Evolutionary conservation across 495 filamentous ascomycete genomes (phyloP).

Genomic region (Aspergillus sclerotiicarbonarius): DNA sequence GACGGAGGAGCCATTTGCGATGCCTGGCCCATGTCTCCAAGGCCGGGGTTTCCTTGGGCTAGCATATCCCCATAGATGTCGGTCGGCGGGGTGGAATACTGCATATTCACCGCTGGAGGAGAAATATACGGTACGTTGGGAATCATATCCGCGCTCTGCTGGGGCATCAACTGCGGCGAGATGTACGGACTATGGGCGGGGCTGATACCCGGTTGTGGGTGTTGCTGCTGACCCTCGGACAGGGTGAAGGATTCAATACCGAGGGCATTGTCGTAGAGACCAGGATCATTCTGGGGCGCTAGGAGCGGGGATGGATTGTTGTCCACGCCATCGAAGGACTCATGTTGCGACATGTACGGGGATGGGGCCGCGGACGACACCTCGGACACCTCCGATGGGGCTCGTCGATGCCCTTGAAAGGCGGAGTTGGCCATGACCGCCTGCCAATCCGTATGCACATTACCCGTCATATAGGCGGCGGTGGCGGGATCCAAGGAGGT

Average conservation of each 20-base stretch:
- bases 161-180: constrained; percentile 77
- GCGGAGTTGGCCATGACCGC: constrained; percentile 58
- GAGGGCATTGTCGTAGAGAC: constrained; percentile 72
- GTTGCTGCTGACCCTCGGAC: constrained; percentile 64
- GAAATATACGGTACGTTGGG: constrained; percentile 51
- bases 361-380: constrained; percentile 80
- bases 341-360: constrained; percentile 74
- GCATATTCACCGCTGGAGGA: constrained; percentile 44
- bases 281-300: constrained; percentile 64
- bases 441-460: constrained; percentile 62
- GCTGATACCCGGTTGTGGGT: constrained; percentile 59
- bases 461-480: constrained; percentile 65
- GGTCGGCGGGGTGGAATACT: constrained; percentile 47
- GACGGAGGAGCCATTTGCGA: constrained; percentile 80
- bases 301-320: constrained; percentile 79
- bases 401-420: constrained; percentile 75
- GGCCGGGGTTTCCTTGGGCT: constrained; percentile 28
- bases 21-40: constrained; percentile 62
- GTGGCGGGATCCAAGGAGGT: constrained; percentile 78
- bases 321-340: constrained; percentile 72
- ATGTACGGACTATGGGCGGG: constrained; percentile 82
- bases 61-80: constrained; percentile 54
- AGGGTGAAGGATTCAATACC: constrained; percentile 79
- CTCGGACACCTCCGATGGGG: constrained; percentile 90
- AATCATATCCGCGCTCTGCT: constrained; percentile 55